Conservation (phyloP, 2,329 filamentous ascomycete species). For the Nemania sp. region DNA sequence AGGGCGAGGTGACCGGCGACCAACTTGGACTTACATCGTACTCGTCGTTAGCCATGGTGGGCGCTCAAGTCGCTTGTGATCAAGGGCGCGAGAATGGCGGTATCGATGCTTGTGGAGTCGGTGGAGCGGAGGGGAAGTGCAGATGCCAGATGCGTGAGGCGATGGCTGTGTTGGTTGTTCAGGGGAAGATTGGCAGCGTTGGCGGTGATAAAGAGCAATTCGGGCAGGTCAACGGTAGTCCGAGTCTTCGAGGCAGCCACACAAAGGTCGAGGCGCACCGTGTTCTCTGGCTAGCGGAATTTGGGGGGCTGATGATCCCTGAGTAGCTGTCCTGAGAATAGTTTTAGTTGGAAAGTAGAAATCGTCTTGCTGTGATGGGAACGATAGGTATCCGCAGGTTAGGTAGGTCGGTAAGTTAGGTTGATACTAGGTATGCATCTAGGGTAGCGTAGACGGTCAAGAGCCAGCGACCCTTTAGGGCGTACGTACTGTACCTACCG, state of each 20-base stretch:
- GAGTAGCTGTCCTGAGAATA: slow-evolving; percentile 6
- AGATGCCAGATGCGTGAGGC: too few relatives aligned
- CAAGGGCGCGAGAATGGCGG: slow-evolving; percentile 10
- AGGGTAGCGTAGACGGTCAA: too few relatives aligned
- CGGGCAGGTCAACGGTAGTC: slow-evolving; percentile 15
- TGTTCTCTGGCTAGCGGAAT: slow-evolving; percentile 11
- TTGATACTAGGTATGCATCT: too few relatives aligned
- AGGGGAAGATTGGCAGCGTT: slow-evolving; percentile 10
- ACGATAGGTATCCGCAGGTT: slow-evolving; percentile 12
- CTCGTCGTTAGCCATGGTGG: slow-evolving; percentile 98
- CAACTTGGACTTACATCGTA: slow-evolving; percentile 86
- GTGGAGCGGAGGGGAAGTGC: too few relatives aligned
- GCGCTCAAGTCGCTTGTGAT: slow-evolving; percentile 28
- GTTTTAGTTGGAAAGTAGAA: slow-evolving; percentile 8
- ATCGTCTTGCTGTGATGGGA: slow-evolving; percentile 10
- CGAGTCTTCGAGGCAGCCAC: slow-evolving; percentile 20
- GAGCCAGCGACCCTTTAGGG: too few relatives aligned
- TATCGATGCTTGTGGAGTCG: slow-evolving; percentile 20
- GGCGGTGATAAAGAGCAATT: slow-evolving; percentile 26
- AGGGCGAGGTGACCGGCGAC: not conserved
- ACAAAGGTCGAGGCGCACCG: slow-evolving; percentile 29
- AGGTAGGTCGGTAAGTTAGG: too few relatives aligned
- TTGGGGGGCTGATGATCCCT: slow-evolving; percentile 7
- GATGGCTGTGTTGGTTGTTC: slow-evolving; percentile 5
- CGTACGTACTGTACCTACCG: too few relatives aligned